These are phyloP conservation scores for Ilyonectria sp. DNA, from an alignment of 2,329 filamentous ascomycete species.

Conservation along the genomic window DNA sequence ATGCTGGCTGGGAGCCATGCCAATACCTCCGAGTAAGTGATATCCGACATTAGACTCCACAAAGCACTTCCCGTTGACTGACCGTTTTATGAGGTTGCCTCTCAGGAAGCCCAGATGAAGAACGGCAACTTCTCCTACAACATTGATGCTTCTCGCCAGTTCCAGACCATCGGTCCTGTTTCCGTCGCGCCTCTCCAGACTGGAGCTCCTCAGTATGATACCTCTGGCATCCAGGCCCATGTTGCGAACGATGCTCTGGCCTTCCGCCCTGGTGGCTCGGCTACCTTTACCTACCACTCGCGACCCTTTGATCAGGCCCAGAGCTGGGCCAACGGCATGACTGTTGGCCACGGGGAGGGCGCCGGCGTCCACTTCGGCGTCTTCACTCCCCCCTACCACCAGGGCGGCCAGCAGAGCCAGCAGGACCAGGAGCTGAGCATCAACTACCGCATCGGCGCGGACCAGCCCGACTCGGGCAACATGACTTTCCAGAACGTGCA, in stretches of 20 bases:
- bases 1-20: slow-evolving; percentile 79
- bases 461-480: slow-evolving; percentile 28
- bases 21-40: slow-evolving; percentile 82
- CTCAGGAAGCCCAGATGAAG: slow-evolving; percentile 50
- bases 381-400: slow-evolving; percentile 40
- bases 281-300: slow-evolving; percentile 42
- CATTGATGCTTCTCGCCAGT: slow-evolving; percentile 51
- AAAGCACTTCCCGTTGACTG: background rate
- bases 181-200: slow-evolving; percentile 31
- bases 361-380: slow-evolving; percentile 42
- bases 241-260: slow-evolving; percentile 29
- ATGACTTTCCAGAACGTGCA: slow-evolving; percentile 43
- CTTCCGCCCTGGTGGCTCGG: slow-evolving; percentile 39
- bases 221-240: slow-evolving; percentile 23
- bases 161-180: slow-evolving; percentile 46
- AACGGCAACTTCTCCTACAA: slow-evolving; percentile 48
- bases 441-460: slow-evolving; percentile 46
- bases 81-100: slow-evolving; percentile 49
- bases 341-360: slow-evolving; percentile 41
- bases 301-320: slow-evolving; percentile 47
- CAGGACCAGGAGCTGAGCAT: slow-evolving; percentile 47
- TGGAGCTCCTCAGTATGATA: slow-evolving; percentile 40
- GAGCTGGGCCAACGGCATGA: slow-evolving; percentile 45
- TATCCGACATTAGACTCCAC: background rate
- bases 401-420: slow-evolving; percentile 21